Evolutionary conservation across 768 basidiomycete species (phyloP).

Genomic region (Tricholoma terreum): DNA sequence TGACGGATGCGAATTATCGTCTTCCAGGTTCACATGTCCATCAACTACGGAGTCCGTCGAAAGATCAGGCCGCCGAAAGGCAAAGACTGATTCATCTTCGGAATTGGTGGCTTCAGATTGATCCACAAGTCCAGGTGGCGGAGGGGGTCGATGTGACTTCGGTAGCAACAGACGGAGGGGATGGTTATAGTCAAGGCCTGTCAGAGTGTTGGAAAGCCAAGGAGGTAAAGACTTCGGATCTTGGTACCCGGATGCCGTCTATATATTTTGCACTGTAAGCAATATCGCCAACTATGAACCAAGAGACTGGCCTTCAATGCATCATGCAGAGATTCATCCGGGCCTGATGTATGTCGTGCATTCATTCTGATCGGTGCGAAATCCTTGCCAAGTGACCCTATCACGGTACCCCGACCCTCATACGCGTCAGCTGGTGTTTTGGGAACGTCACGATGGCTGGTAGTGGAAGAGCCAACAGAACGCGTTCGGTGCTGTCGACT

Average conservation of each 20-base stretch:
- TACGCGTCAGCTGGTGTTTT: conserved; percentile 42
- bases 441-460: conserved; percentile 38
- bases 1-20: not conserved
- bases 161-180: conserved; percentile 46
- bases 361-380: conserved; percentile 45
- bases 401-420: conserved; percentile 27
- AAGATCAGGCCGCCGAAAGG: conserved; percentile 9
- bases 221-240: conserved; percentile 39
- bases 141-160: not conserved
- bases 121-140: not conserved
- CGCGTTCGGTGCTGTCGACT: conserved; percentile 23
- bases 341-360: not conserved
- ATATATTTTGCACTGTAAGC: not conserved
- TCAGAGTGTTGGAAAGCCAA: conserved; percentile 57
- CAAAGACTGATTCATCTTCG: conserved; percentile 17
- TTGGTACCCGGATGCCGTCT: conserved; percentile 16
- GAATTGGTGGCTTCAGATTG: not conserved
- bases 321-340: not conserved
- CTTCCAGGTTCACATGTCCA: not conserved
- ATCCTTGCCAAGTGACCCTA: conserved; percentile 33
- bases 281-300: not conserved
- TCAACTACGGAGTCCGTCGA: not conserved
- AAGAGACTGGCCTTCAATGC: not conserved
- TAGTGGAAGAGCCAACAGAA: conserved; percentile 45
- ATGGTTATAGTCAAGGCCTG: conserved; percentile 41